Conservation (phyloP, 2,329 filamentous ascomycete species). For the Botrytis sinoallii region DNA sequence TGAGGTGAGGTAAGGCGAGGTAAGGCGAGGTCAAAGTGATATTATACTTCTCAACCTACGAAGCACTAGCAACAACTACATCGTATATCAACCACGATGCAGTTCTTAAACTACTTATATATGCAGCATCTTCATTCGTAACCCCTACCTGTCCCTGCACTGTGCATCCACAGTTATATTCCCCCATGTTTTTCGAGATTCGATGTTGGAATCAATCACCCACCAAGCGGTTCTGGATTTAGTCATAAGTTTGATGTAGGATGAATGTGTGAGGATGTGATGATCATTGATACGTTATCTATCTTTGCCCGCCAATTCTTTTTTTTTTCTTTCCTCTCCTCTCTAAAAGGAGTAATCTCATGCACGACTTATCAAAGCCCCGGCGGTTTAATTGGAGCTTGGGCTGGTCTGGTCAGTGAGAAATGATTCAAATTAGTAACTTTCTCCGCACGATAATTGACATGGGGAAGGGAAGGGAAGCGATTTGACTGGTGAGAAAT, state of each 20-base stretch:
- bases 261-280: background rate
- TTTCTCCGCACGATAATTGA: slow-evolving; percentile 3
- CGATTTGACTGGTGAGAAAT: background rate
- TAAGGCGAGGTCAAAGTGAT: background rate
- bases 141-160: background rate
- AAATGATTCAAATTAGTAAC: background rate
- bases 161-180: background rate
- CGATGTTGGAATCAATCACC: background rate
- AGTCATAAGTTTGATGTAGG: background rate
- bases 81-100: background rate
- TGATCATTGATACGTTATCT: background rate
- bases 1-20: background rate
- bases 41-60: background rate
- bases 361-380: slow-evolving; percentile 1
- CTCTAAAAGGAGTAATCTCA: background rate
- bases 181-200: background rate
- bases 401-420: background rate
- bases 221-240: background rate
- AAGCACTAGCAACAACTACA: background rate
- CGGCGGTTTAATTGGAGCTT: background rate
- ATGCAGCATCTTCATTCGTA: background rate
- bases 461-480: background rate
- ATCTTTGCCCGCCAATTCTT: background rate
- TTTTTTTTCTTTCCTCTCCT: background rate
- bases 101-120: background rate